Percentiles rank a stretch among this genome's conserved stretches.
Conservation (phyloP, 179 eudicot genomes). For the Camellia oleifera region DNA sequence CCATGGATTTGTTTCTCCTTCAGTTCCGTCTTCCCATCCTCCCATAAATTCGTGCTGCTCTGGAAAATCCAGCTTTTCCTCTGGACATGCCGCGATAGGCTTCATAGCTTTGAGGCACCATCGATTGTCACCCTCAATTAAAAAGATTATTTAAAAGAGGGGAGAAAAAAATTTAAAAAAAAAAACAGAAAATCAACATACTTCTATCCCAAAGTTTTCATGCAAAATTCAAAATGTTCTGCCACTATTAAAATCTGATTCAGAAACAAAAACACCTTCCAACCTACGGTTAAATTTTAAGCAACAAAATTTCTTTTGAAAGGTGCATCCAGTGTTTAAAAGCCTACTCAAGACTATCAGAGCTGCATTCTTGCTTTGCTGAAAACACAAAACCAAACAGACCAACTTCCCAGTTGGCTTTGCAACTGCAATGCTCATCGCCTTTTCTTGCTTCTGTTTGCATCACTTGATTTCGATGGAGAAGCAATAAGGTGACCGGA, state of each 20-base stretch:
- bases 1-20: too few relatives aligned
- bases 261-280: neutral
- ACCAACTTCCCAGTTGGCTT: neutral
- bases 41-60: too few relatives aligned
- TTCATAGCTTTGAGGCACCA: too few relatives aligned
- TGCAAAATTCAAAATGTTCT: neutral
- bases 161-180: too few relatives aligned
- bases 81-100: too few relatives aligned
- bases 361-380: neutral
- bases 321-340: neutral
- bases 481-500: slow-evolving; percentile 38
- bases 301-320: neutral
- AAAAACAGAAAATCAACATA: too few relatives aligned
- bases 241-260: neutral
- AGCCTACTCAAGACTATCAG: neutral
- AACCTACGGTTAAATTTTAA: neutral
- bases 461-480: slow-evolving; percentile 45
- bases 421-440: slow-evolving; percentile 26
- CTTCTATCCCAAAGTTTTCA: neutral
- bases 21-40: too few relatives aligned
- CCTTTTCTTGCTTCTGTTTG: slow-evolving; percentile 49
- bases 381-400: neutral
- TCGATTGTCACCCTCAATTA: too few relatives aligned
- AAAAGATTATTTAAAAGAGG: too few relatives aligned
- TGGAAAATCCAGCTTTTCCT: too few relatives aligned